Evolutionary conservation across 257 asterid genomes (phyloP), one percentile per base, ranked within the genome.

Genomic region (Ajuga chamaepitys): DNA sequence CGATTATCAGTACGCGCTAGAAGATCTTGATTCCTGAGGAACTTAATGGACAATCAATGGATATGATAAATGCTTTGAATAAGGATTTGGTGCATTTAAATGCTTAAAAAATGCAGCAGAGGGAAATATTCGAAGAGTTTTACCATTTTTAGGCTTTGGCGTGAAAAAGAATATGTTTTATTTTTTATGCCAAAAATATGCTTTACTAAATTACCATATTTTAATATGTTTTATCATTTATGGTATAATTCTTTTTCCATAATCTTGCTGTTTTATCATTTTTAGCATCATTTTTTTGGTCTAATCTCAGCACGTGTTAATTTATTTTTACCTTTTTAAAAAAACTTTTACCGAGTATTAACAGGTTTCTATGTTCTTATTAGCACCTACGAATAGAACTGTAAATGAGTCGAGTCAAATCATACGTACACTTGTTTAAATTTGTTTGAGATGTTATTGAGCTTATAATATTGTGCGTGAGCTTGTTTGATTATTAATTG

Each of bases 31-130:
- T 47, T 38, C 26, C 58, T 48, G 63, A 30, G 69, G 73, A 41
- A 50, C 44, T 47, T 66, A 57, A 26, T 44, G 64, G 13, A 21
- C 42, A 50, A 66, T 66, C 71, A 58, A 40, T 69, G 77, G 63
- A 57, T 65, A 58, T 30, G 37, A 30, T 58, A 3, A 48, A 28
- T 57, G 71, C 65, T 41, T 62, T 42, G 56, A 32, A 64, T 57
- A 42, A 56, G 47, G 35, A 70, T 11, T 64, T 64, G 66, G 41
- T 34, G 66, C 58, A 62, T 32, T 62, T 18, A 63, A 42, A 34
- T 10, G 70, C 2, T 30, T 16, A 41, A 34, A 28, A 10, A 44
- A 7, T 20, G 47, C 37, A 30, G 6, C 10, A 32, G 67, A 46
- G 21, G n/a, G 10, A 45, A 32, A 57, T 22, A 32, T 30, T 34